These are phyloP conservation scores for Boletus speciosus DNA, from an alignment of 768 basidiomycete species.

Conservation along the genomic window DNA sequence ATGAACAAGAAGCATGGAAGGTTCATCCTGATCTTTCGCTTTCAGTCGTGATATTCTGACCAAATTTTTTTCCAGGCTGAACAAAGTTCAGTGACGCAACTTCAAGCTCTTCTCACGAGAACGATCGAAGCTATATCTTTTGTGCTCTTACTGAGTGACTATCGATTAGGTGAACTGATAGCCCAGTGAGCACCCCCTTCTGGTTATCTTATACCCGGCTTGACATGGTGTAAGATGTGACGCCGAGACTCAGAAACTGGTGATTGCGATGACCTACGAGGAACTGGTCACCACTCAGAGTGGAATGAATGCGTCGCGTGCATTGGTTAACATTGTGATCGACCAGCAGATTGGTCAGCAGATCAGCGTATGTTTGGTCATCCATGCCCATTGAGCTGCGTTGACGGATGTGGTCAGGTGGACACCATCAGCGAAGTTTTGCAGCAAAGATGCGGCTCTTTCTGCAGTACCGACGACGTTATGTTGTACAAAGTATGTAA, in stretches of 20 bases:
- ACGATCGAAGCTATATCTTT: conserved; percentile 95
- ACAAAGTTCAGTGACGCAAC: conserved; percentile 74
- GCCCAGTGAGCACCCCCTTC: conserved; percentile 53
- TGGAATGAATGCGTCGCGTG: conserved; percentile 85
- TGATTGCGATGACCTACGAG: conserved; percentile 75
- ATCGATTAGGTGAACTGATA: conserved; percentile 81
- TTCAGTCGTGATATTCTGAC: conserved; percentile 8
- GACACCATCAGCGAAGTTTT: conserved; percentile 95
- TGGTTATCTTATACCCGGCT: neutral
- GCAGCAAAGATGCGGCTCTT: conserved; percentile 92
- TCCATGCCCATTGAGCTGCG: neutral
- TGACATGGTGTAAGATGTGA: conserved; percentile 56
- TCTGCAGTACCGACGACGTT: conserved; percentile 98
- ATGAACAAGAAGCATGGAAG: conserved; percentile 89
- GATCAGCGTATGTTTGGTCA: conserved; percentile 64
- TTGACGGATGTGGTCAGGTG: conserved; percentile 50
- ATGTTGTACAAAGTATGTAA: conserved; percentile 85
- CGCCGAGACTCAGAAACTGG: conserved; percentile 61
- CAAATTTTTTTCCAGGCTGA: conserved; percentile 54
- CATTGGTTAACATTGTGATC: conserved; percentile 91
- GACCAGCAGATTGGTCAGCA: conserved; percentile 98
- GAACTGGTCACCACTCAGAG: conserved; percentile 80
- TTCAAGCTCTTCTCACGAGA: conserved; percentile 71
- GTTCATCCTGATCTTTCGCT: conserved; percentile 35
- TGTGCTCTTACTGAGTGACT: conserved; percentile 87